phyloP scores from a whole-genome alignment of 73 alveolate species.

The Paraurostyla sp. region DNA sequence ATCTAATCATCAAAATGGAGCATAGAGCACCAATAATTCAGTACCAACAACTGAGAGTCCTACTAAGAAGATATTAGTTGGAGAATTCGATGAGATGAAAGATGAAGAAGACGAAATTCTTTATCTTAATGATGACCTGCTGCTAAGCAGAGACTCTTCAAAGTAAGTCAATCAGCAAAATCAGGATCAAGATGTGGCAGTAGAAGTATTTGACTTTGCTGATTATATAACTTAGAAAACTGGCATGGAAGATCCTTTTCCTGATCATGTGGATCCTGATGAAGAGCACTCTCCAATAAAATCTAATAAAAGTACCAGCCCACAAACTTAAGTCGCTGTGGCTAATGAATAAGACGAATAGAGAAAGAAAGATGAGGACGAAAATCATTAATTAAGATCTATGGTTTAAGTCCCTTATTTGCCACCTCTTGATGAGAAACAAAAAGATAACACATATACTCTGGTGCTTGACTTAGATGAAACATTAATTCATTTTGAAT shows the following conservation, averaged over 20 bases:
- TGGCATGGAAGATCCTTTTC: conserved; percentile 62
- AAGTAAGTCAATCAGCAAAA: not conserved
- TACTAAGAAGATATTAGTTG: not conserved
- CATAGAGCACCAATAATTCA: not conserved
- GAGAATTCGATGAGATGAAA: conserved; percentile 42
- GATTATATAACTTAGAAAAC: conserved; percentile 45
- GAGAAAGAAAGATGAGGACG: conserved; percentile 28
- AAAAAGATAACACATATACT: conserved; percentile 80
- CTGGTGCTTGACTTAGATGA: conserved; percentile 97
- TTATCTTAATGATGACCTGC: not conserved
- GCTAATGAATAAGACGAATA: not conserved
- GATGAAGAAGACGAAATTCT: conserved; percentile 20
- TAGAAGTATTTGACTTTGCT: not conserved
- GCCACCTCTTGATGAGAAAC: not conserved
- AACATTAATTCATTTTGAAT: conserved; percentile 94
- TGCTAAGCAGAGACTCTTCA: not conserved
- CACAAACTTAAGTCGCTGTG: not conserved
- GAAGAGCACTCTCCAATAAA: not conserved
- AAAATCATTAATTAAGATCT: not conserved
- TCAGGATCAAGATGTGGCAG: not conserved
- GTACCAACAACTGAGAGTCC: conserved; percentile 2
- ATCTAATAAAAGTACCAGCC: not conserved
- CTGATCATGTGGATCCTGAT: conserved; percentile 42
- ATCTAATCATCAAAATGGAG: not conserved
- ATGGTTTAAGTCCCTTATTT: conserved; percentile 37